Percentiles rank a stretch among this genome's conserved stretches.
These are phyloP conservation scores for Botrytis cinerea DNA, from an alignment of 2,329 filamentous ascomycete species.

Conservation along the genomic window DNA sequence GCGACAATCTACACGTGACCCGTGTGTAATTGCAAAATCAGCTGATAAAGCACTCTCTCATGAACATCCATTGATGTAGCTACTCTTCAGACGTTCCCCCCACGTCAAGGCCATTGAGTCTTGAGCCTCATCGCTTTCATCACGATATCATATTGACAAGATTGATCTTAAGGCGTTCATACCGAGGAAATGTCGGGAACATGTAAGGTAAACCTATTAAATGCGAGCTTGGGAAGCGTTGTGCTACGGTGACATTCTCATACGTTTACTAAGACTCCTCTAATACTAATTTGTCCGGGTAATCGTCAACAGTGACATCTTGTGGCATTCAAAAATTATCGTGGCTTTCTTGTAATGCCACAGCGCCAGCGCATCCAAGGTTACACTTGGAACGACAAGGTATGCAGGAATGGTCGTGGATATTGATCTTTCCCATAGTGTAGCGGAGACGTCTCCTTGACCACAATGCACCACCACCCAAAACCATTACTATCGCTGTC, in stretches of 20 bases:
- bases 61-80: not conserved
- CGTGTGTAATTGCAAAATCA: not conserved
- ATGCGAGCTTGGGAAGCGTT: not conserved
- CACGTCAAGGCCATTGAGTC: not conserved
- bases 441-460: not conserved
- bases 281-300: not conserved
- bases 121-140: not conserved
- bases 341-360: not conserved
- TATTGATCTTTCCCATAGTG: not conserved
- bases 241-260: constrained; percentile 14
- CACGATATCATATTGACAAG: not conserved
- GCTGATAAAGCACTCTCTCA: not conserved
- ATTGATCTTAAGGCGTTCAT: too few relatives aligned
- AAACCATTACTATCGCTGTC: not conserved
- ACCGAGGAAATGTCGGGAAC: not conserved
- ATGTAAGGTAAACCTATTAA: not conserved
- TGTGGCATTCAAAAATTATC: not conserved
- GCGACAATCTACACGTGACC: not conserved
- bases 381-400: not conserved
- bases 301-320: not conserved
- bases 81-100: not conserved
- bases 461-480: not conserved
- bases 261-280: not conserved
- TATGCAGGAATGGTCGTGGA: not conserved
- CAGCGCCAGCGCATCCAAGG: constrained; percentile 1